Base-by-base conservation (phyloP, 169 alveolate species). In the Blepharisma undulans region DNA sequence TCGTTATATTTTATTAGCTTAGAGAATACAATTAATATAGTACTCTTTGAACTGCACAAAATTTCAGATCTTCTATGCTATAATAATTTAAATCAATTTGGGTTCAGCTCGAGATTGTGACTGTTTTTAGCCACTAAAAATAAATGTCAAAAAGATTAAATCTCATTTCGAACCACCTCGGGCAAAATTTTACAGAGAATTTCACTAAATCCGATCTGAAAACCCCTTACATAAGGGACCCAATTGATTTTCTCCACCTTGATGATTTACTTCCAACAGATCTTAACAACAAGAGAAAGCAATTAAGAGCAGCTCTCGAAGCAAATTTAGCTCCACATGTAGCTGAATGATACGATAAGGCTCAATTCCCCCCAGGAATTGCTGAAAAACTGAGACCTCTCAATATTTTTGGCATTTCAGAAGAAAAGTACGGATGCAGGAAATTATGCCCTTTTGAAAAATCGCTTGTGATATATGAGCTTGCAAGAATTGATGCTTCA, bases 401-500 rank as follows among this genome's bases (percentile, higher is more conserved):
- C 34, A 79, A 79, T 1, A 25, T 79, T 30, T 33, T 79, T 5
- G 87, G 87, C 19, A 1, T 30, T 29, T 22, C 34, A 22, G 66
- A 29, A 30, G 72, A 29, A 30, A n/a, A 33, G 72, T 79, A 29
- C 14, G 87, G 87, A 22, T 29, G 48, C 48, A 79, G 60, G 18
- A 79, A 32, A 29, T 1, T 30, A 79, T 79, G 72, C 25, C 66
- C 48, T 29, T 21, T 79, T 25, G 87, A 79, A 79, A 29, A 30
- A 79, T 25, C 87, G 10, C 29, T 79, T 4, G 8, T 79, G 6
- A n/a, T 79, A 12, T 79, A 79, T 33, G 96, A 93, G 72, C 76
- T 81, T 87, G 90, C 92, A 10, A 91, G 96, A 8, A 90, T 92
- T 19, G 96, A 93, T 78, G 95, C 95, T 0, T 90, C 95, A 7